Base-by-base conservation (phyloP, 345 rosid genomes). In the Hypericum androsaemum region DNA sequence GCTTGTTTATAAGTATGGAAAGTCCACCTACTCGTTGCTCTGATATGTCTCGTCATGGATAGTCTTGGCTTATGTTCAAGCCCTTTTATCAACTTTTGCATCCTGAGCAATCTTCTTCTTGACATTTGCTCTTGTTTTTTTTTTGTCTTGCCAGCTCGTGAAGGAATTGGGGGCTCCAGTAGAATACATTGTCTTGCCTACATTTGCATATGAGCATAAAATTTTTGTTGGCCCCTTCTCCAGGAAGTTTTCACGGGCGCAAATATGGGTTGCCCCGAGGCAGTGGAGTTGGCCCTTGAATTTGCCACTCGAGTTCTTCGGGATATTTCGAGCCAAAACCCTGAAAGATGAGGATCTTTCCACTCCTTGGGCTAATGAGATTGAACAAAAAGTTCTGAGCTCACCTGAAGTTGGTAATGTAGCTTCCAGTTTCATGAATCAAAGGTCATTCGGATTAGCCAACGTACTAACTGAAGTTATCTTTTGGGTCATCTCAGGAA, bases 211-310 rank as follows among this genome's bases (percentile, higher is more conserved):
- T 12, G 98, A 90, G 74, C 98, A 90, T 68, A 90, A 90, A 68
- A 90, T 90, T 42, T 90, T 90, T 61, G 94, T 90, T 9, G 95
- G 89, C 7, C 98, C 96, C 0, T 90, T 90, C 67, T 90, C 98
- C 7, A 78, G 98, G 63, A 90, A 90, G 73, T 90, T 87, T 56
- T 95, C 98, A 0, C 65, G 66, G 53, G 98, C 98, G 54, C 85
- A 75, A 56, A 65, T 90, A 42, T 90, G 96, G 96, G 95, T 87
- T 57, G 98, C 98, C 44, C 98, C 98, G 12, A 82, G 98, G 75
- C 98, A 87, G 45, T 90, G 98, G 98, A 90, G 96, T 63, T 90
- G 98, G 96, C 98, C 98, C 41, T 53, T 90, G 71, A 86, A 87
- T 64, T 64, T 90, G 67, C 98, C 96, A 5, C 92, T 82, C 7